Conservation (phyloP, 768 basidiomycete genomes). For the Rhodosporidiobolus odoratus region DNA sequence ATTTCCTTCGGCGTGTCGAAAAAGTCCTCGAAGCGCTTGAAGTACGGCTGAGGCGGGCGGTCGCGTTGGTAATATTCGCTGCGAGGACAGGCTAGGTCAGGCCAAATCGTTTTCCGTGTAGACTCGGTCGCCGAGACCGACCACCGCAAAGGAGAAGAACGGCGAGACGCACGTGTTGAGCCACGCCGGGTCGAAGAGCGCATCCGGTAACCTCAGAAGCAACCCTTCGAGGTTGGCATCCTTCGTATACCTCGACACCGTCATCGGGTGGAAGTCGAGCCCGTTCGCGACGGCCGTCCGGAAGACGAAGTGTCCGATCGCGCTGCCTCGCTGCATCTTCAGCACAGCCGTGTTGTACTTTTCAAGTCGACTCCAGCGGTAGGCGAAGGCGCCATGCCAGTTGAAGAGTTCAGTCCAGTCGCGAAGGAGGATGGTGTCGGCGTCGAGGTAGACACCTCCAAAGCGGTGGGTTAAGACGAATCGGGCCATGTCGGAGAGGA, state of each 20-base stretch:
- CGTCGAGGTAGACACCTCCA: constrained; percentile 94
- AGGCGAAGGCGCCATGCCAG: constrained; percentile 93
- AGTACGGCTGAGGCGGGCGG: constrained; percentile 88
- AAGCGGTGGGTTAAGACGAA: constrained; percentile 96
- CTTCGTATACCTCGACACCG: constrained; percentile 78
- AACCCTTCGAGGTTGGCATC: constrained; percentile 80
- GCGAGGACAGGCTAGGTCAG: not conserved
- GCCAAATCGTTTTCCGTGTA: no score
- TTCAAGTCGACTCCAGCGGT: constrained; percentile 86
- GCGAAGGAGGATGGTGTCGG: constrained; percentile 88
- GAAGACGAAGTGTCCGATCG: constrained; percentile 87
- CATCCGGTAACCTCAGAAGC: constrained; percentile 83
- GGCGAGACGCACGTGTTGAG: constrained; percentile 60
- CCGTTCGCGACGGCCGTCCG: constrained; percentile 88
- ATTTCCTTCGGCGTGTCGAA: constrained; percentile 70
- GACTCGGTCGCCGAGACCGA: no score
- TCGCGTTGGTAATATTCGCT: constrained; percentile 79
- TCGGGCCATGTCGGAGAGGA: constrained; percentile 92
- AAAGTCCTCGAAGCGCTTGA: constrained; percentile 64
- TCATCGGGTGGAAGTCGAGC: constrained; percentile 96
- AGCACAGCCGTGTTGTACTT: constrained; percentile 96
- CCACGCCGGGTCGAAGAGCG: constrained; percentile 95
- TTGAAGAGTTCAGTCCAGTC: constrained; percentile 99
- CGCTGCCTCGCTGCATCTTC: constrained; percentile 85
- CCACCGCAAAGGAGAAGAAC: no score